Evolutionary conservation across 495 filamentous ascomycete genomes (phyloP), one percentile per base, ranked within the genome.

Genomic region (Lasiosphaeria hispida): DNA sequence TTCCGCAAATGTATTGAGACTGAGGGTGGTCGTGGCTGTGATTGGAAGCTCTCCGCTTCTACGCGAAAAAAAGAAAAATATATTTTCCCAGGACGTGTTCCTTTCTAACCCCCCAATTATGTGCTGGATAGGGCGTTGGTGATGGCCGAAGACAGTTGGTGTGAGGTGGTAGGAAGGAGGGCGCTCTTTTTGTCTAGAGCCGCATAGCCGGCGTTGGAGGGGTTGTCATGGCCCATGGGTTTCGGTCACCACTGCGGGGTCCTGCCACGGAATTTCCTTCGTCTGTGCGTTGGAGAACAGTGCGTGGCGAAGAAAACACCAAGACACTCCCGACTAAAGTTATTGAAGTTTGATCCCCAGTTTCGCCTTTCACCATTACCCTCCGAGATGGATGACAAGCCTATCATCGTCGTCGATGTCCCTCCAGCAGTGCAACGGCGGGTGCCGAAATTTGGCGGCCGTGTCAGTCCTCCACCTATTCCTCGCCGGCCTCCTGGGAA

Each of bases 321-420:
- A 56, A 47, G 53, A 38, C 30, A 41, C 43, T 56, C 53, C 53
- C 48, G 53, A 56, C 53, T 30, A n/a, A n/a, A n/a, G n/a, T n/a
- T n/a, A n/a, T n/a, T n/a, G 23, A 48, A 56, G 53, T 23, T 56
- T 4, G n/a, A 56, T 55, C 10, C 39, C 11, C 39, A 35, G 39
- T 45, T 55, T 37, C 40, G 36, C 44, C 19, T 18, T 37, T 44
- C 38, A 41, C 8, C 10, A 44, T 36, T 30, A 19, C 52, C 30
- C 19, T 45, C 23, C n/a, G 52, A 45, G 8, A 55, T 57, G 43
- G 54, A 57, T 48, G 30, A 57, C 33, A 10, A 57, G 48, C 34
- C 54, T 57, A 39, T 55, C 18, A 55, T 57, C 54, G 48, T 57
- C 43, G 54, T 57, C 54, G 54, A 57, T 39, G 53, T 37, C 43